Evolutionary conservation across 805 yeast genomes (phyloP).

Genomic region (Hemisphaericaspora nanyangensis): DNA sequence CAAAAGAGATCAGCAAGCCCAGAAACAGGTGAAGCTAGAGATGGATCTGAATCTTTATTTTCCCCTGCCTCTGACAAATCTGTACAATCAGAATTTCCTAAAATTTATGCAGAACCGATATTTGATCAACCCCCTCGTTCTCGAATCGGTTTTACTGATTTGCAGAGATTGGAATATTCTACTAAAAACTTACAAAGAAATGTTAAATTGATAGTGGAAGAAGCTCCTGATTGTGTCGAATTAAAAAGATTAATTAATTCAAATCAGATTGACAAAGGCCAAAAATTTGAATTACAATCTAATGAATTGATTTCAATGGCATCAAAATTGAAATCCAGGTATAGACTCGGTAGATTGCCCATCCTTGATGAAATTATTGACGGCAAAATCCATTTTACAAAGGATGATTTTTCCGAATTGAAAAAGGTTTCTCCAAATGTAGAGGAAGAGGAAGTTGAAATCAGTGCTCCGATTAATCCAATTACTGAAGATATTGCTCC

Average conservation of each 20-base stretch:
- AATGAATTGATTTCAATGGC: conserved; percentile 58
- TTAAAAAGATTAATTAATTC: conserved; percentile 30
- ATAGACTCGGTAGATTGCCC: conserved; percentile 45
- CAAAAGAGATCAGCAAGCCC: background rate
- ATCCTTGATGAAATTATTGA: conserved; percentile 53
- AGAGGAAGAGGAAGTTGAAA: conserved; percentile 3
- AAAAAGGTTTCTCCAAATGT: background rate
- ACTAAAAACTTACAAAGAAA: conserved; percentile 46
- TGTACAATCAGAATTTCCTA: background rate
- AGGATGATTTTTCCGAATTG: conserved; percentile 11
- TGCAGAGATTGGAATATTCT: conserved; percentile 37
- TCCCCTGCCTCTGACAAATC: background rate
- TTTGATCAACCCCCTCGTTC: conserved; percentile 6
- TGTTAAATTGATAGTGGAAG: conserved; percentile 45
- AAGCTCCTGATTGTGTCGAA: conserved; percentile 52
- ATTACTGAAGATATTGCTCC: conserved; percentile 8
- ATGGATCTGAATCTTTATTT: background rate
- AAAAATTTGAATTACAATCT: conserved; percentile 48
- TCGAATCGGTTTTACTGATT: conserved; percentile 30
- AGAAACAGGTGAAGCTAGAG: background rate
- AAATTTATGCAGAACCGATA: background rate
- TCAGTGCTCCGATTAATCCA: conserved; percentile 5
- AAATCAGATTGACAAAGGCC: conserved; percentile 36
- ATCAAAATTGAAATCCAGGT: conserved; percentile 52
- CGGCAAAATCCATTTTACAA: conserved; percentile 28